phyloP scores from a whole-genome alignment of 2,329 filamentous ascomycete genomes.

The Parafenestella ontariensis region DNA sequence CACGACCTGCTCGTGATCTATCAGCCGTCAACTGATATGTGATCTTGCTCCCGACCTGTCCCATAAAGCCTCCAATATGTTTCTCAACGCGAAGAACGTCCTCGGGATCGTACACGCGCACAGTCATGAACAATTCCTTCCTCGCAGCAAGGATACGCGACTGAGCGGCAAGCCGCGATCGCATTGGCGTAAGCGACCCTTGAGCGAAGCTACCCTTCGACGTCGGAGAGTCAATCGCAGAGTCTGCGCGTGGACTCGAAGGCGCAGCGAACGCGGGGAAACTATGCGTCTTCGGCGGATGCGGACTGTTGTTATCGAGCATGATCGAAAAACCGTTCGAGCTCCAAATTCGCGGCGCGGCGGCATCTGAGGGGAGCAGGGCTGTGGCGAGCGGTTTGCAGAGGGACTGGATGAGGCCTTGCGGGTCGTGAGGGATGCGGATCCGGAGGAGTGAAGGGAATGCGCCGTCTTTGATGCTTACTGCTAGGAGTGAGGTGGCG shows the following conservation, averaged over 20 bases:
- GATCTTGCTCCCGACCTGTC: constrained; percentile 65
- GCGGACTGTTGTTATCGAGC: constrained; percentile 1
- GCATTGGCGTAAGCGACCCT: constrained; percentile 51
- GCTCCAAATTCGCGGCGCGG: constrained; percentile 8
- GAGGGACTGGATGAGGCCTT: constrained; percentile 72
- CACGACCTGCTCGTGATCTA: constrained; percentile 4
- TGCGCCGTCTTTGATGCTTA: constrained; percentile 65
- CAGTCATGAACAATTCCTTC: constrained; percentile 61
- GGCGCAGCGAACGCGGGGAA: constrained; percentile 1
- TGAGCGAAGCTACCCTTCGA: constrained; percentile 6
- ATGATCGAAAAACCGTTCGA: neutral
- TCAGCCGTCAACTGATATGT: constrained; percentile 68
- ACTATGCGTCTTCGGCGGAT: neutral
- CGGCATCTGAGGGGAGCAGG: constrained; percentile 53
- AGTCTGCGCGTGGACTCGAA: constrained; percentile 26
- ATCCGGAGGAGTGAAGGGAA: constrained; percentile 69
- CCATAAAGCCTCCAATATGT: constrained; percentile 67
- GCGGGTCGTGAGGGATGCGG: constrained; percentile 71
- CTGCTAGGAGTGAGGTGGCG: constrained; percentile 69
- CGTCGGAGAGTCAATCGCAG: constrained; percentile 20
- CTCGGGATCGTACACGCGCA: constrained; percentile 61
- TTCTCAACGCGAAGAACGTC: constrained; percentile 61
- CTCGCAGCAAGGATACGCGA: constrained; percentile 67
- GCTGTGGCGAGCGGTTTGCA: constrained; percentile 68
- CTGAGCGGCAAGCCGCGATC: constrained; percentile 71